Evolutionary conservation across 371 early-diverging fungal genomes (phyloP).

Genomic region (Umbelopsis sp.): DNA sequence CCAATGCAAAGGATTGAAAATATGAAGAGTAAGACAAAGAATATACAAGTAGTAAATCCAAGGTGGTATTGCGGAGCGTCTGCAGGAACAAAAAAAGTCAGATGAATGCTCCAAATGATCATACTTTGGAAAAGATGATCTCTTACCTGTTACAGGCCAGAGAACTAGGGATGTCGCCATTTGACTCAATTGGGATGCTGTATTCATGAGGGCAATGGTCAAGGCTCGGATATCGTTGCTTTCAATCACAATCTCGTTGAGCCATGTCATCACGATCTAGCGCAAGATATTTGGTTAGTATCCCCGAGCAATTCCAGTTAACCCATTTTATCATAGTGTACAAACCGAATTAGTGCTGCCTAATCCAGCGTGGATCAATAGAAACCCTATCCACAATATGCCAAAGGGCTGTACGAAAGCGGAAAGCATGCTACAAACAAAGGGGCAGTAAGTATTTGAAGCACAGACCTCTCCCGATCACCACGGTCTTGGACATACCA

Average conservation of each 20-base stretch:
- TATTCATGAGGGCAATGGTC: slow-evolving; percentile 53
- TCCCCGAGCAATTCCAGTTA: background rate
- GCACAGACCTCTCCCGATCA: background rate
- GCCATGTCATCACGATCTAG: slow-evolving; percentile 57
- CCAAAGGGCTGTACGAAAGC: slow-evolving; percentile 50
- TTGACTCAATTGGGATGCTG: slow-evolving; percentile 41
- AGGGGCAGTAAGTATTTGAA: background rate
- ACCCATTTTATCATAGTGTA: background rate
- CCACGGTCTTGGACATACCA: slow-evolving; percentile 23
- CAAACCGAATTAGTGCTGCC: slow-evolving; percentile 42
- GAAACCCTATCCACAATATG: slow-evolving; percentile 39
- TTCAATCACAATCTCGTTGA: slow-evolving; percentile 46
- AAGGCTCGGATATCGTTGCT: slow-evolving; percentile 43
- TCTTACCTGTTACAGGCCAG: slow-evolving; percentile 54
- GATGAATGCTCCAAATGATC: too few relatives aligned
- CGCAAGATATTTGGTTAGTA: background rate
- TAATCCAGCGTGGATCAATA: slow-evolving; percentile 44
- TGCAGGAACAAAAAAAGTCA: background rate
- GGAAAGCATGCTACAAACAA: slow-evolving; percentile 30
- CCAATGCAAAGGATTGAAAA: background rate
- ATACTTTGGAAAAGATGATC: too few relatives aligned
- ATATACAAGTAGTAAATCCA: slow-evolving; percentile 5
- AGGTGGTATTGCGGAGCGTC: slow-evolving; percentile 39
- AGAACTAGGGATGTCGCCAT: slow-evolving; percentile 44
- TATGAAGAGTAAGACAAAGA: slow-evolving; percentile 3